Base-by-base conservation (phyloP, 2,329 filamentous ascomycete genomes). In the Arthrobotrys megalospora region DNA sequence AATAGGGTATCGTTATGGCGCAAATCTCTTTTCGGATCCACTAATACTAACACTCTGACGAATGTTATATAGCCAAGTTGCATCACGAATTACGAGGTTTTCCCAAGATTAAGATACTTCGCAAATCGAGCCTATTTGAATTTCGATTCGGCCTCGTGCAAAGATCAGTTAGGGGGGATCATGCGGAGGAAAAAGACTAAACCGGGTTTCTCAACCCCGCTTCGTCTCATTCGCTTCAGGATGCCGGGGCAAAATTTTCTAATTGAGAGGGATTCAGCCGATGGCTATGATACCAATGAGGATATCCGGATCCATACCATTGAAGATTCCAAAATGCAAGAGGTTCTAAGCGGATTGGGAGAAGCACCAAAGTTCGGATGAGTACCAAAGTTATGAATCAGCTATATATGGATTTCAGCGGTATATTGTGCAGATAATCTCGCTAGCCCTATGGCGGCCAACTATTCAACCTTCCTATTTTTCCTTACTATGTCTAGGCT, bases 81-180 rank as follows among this genome's bases (percentile, higher is more conserved):
- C 38, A 47, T 64, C 19, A 6, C 58, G 8, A 32, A 72, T 19
- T 21, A 48, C 3, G 6, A 14, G 0, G 28, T 48, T 8, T 72
- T 72, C 48, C 68, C 68, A 14, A 43, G 58, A 38, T 34, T 72
- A 11, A 72, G 28, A 34, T 55, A 45, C 28, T 72, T 72, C 16
- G 36, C 14, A 7, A 50, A 66, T 12, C 11, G 63, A n/a, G 52
- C 52, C 1, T 38, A 58, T n/a, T 6, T 32, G 6, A 14, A 58
- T 12, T 19, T 28, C 32, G 32, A 41, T 4, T 6, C 8, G 10
- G 14, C 14, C 28, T 45, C 41, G 2, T 28, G 24, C n/a, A 45
- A 45, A 45, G 2, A 45, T 1, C 11, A 16, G n/a, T n/a, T 45
- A 2, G 11, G 3, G 41, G 41, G 6, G 41, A 45, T 45, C n/a